These are phyloP conservation scores for Kitagawia praeruptora DNA, from an alignment of 129 eudicot species.

Conservation along the genomic window DNA sequence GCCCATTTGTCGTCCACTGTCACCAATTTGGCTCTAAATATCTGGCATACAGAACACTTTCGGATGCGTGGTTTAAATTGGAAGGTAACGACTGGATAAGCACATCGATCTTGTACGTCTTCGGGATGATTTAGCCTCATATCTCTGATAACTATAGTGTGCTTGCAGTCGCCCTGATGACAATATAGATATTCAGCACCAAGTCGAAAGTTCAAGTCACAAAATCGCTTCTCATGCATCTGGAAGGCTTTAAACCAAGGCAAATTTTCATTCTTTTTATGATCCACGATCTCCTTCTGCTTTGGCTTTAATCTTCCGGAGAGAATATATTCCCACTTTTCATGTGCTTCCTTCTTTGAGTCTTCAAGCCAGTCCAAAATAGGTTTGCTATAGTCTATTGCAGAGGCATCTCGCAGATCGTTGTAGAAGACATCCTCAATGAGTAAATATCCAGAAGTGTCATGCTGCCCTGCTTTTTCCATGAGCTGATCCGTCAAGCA, in stretches of 20 bases:
- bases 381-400: slow-evolving; percentile 67
- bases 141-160: slow-evolving; percentile 66
- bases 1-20: slow-evolving; percentile 89
- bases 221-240: slow-evolving; percentile 55
- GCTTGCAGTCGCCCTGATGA: slow-evolving; percentile 95
- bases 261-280: slow-evolving; percentile 30
- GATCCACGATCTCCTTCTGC: slow-evolving; percentile 44
- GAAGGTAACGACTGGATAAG: slow-evolving; percentile 53
- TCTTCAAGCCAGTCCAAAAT: slow-evolving; percentile 72
- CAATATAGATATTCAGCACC: slow-evolving; percentile 89
- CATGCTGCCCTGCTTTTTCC: slow-evolving; percentile 43
- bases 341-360: slow-evolving; percentile 54
- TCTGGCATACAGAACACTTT: slow-evolving; percentile 70
- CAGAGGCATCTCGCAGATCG: slow-evolving; percentile 46
- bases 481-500: slow-evolving; percentile 72
- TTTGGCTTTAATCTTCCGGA: slow-evolving; percentile 56
- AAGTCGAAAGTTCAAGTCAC: slow-evolving; percentile 68
- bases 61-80: slow-evolving; percentile 39
- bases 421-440: slow-evolving; percentile 79
- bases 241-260: slow-evolving; percentile 43
- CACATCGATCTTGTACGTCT: slow-evolving; percentile 64
- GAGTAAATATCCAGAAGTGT: slow-evolving; percentile 84
- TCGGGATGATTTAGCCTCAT: slow-evolving; percentile 75
- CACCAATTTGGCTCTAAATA: slow-evolving; percentile 58
- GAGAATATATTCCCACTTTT: slow-evolving; percentile 71